phyloP scores from a whole-genome alignment of 2,329 filamentous ascomycete genomes.

The Pseudogymnoascus verrucosus region DNA sequence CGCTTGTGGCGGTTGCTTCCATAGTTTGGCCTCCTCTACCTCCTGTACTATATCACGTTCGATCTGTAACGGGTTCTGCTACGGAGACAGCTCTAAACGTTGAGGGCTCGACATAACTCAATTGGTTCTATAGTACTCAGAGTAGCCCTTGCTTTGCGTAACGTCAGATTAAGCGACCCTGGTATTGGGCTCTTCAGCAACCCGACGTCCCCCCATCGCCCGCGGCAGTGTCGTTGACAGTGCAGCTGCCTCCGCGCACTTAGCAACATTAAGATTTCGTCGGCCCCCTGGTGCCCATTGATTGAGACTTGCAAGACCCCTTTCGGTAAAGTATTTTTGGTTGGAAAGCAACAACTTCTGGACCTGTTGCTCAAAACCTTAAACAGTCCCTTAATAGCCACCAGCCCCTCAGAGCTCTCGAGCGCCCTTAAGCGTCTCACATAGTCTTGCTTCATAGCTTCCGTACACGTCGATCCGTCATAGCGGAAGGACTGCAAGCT shows the following conservation, averaged over 20 bases:
- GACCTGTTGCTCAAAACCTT: background rate
- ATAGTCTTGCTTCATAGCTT: background rate
- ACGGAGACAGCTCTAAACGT: too few relatives aligned
- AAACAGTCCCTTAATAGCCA: background rate
- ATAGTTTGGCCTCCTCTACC: too few relatives aligned
- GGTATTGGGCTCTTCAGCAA: background rate
- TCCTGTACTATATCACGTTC: too few relatives aligned
- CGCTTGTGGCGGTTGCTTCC: too few relatives aligned
- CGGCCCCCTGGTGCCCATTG: background rate
- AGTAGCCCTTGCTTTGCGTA: too few relatives aligned
- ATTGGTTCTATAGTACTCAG: too few relatives aligned
- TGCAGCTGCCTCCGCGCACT: background rate
- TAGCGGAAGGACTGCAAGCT: background rate
- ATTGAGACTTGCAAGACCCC: background rate
- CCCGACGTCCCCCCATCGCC: background rate
- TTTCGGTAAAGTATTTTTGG: background rate
- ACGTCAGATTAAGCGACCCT: too few relatives aligned
- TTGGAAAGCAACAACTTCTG: background rate
- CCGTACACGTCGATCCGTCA: background rate
- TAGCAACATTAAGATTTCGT: background rate
- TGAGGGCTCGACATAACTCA: too few relatives aligned
- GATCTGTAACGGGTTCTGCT: too few relatives aligned
- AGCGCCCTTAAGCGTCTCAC: background rate
- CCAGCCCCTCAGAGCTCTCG: too few relatives aligned
- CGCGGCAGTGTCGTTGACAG: background rate